Evolutionary conservation across 129 eudicot genomes (phyloP).

Genomic region (Mikania micrantha): DNA sequence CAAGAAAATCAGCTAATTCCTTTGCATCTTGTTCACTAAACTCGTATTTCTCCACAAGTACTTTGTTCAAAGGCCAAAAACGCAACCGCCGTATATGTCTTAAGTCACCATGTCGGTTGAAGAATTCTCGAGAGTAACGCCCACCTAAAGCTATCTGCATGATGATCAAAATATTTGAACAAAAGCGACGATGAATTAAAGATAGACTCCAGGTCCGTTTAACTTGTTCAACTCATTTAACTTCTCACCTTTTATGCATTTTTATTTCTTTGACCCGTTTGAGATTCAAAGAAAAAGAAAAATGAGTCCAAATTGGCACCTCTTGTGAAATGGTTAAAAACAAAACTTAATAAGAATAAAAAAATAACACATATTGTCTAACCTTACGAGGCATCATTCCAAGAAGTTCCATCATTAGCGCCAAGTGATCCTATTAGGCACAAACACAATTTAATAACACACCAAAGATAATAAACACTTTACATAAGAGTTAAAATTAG

Average conservation of each 20-base stretch:
- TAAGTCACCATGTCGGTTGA: conserved; percentile 78
- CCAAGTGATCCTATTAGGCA: conserved; percentile 65
- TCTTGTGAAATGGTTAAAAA: background rate
- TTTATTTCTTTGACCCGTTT: background rate
- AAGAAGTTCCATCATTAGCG: conserved; percentile 89
- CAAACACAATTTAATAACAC: conserved; percentile 1
- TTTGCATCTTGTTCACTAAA: conserved; percentile 79
- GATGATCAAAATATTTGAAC: background rate
- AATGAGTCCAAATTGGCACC: background rate
- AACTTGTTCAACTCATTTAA: background rate
- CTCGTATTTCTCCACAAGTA: too few species aligned
- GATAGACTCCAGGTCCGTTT: background rate
- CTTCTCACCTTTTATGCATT: background rate
- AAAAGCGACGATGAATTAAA: background rate
- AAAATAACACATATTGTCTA: background rate
- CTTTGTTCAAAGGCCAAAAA: conserved; percentile 78
- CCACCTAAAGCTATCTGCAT: conserved; percentile 91
- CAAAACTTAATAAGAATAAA: background rate
- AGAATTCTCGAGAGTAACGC: conserved; percentile 78
- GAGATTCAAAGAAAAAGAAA: background rate
- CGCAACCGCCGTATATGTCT: conserved; percentile 71
- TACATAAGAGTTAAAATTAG: too few species aligned
- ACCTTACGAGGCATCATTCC: conserved; percentile 94
- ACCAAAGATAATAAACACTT: background rate
- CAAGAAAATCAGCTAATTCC: conserved; percentile 75